Base-by-base conservation (phyloP, 1,284 basidiomycete species). In the Apiotrichum montevideense region DNA sequence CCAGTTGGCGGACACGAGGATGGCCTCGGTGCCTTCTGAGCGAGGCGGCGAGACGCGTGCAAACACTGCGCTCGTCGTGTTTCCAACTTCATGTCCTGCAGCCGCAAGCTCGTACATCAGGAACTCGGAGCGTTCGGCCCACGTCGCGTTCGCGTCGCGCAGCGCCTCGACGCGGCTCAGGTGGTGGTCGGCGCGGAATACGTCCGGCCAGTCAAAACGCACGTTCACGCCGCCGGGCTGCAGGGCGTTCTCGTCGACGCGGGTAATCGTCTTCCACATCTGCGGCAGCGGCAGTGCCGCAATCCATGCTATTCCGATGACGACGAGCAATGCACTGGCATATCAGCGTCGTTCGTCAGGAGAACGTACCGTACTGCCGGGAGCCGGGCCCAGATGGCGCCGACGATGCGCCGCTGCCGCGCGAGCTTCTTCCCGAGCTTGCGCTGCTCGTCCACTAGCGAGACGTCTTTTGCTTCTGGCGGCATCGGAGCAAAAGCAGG, bases 181-280 rank as follows among this genome's bases (percentile, higher is more conserved):
- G 70, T 90, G 90, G 35, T 66, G 63, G 73, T 97, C 93, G 4
- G 94, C 91, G 50, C 79, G 77, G 62, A 88, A 85, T 5, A 96
- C 94, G 52, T 96, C 86, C 51, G 78, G 82, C 93, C 93, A 96
- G 65, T 83, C 83, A 85, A 87, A 96, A 67, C 90, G 85, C 10
- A 87, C 89, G 56, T 84, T 87, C 32, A 93, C 90, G 79, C 93
- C 89, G 3, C 83, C 86, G 4, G 94, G 92, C 68, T 91, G 88
- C 33, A 97, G 78, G 0, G 94, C 93, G 73, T 97, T 94, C 78
- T 97, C 93, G 71, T 94, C 90, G 47, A 93, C 87, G 71, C 90
- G 94, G 14, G 85, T 87, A 4, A 77, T 72, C n/a, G 3, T 4
- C 65, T 85, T 81, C 14, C 85, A 86, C 3, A 94, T 79, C 2